These are phyloP conservation scores for Colletotrichum cereale DNA, from an alignment of 2,329 filamentous ascomycete genomes.

Conservation along the genomic window DNA sequence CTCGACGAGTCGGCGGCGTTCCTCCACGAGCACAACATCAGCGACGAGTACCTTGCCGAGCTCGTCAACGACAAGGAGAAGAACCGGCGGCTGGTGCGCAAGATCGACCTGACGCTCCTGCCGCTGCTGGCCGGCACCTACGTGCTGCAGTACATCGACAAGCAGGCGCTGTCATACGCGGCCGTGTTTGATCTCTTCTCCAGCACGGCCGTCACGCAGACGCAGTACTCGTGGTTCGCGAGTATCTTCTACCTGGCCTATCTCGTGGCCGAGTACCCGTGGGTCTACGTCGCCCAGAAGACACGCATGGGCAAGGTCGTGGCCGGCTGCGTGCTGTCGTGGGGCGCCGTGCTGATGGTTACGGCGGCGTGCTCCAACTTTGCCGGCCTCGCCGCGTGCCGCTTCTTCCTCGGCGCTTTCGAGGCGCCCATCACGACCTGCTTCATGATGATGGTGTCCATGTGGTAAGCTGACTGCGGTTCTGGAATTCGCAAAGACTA, in stretches of 20 bases:
- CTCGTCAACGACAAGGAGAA: conserved; percentile 57
- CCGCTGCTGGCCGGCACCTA: conserved; percentile 65
- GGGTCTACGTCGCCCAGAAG: conserved; percentile 51
- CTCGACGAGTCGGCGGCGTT: conserved; percentile 64
- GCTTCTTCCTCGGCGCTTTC: conserved; percentile 61
- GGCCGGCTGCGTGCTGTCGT: conserved; percentile 47
- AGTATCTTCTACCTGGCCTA: conserved; percentile 68
- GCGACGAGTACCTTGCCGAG: conserved; percentile 54
- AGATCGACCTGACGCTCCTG: conserved; percentile 63
- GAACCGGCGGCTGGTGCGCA: conserved; percentile 51
- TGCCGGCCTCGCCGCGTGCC: conserved; percentile 55
- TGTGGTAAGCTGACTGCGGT: conserved; percentile 54
- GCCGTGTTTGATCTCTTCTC: conserved; percentile 68
- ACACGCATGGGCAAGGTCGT: conserved; percentile 53
- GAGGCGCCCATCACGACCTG: conserved; percentile 62
- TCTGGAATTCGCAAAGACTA: too few species aligned
- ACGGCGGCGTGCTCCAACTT: conserved; percentile 58
- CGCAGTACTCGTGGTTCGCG: conserved; percentile 67
- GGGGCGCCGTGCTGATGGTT: conserved; percentile 56
- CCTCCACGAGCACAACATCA: conserved; percentile 61
- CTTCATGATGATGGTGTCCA: conserved; percentile 63
- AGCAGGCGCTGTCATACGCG: conserved; percentile 65
- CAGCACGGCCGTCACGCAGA: conserved; percentile 59
- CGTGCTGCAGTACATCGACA: conserved; percentile 68
- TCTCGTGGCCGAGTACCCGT: conserved; percentile 56